These are phyloP conservation scores for Mycena maculata DNA, from an alignment of 768 basidiomycete genomes.

Conservation along the genomic window DNA sequence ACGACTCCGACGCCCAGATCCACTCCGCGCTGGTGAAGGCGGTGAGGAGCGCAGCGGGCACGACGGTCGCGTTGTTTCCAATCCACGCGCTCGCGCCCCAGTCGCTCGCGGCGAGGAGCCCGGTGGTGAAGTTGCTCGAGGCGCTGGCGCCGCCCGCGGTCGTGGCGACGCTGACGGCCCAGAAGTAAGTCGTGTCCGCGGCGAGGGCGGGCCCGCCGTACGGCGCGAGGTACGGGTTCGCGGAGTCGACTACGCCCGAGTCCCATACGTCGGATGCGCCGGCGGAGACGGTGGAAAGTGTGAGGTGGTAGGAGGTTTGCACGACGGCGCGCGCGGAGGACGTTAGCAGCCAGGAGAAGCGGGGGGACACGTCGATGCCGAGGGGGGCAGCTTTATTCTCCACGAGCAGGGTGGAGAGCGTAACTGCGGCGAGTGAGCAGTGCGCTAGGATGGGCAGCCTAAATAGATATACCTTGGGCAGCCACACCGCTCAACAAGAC, in stretches of 20 bases:
- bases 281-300: background rate
- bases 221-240: background rate
- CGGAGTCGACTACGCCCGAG: slow-evolving; percentile 13
- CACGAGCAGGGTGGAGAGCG: background rate
- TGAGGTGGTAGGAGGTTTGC: slow-evolving; percentile 9
- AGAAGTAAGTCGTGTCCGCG: slow-evolving; percentile 42
- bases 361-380: slow-evolving; percentile 5
- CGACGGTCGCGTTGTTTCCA: slow-evolving; percentile 39
- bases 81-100: slow-evolving; percentile 44
- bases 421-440: background rate
- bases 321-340: slow-evolving; percentile 38
- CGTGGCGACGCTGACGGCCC: slow-evolving; percentile 41
- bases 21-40: slow-evolving; percentile 37
- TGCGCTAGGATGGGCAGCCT: no score
- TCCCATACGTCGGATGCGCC: slow-evolving; percentile 9
- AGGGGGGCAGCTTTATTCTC: slow-evolving; percentile 5
- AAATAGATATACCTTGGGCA: background rate
- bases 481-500: no score
- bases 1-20: slow-evolving; percentile 27
- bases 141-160: slow-evolving; percentile 31
- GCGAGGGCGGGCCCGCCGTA: slow-evolving; percentile 40
- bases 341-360: slow-evolving; percentile 12
- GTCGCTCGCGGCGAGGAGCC: slow-evolving; percentile 37
- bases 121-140: slow-evolving; percentile 41
- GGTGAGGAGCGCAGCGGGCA: slow-evolving; percentile 33